Evolutionary conservation across 2,329 filamentous ascomycete species (phyloP).

Genomic region (Colletotrichum shisoi): DNA sequence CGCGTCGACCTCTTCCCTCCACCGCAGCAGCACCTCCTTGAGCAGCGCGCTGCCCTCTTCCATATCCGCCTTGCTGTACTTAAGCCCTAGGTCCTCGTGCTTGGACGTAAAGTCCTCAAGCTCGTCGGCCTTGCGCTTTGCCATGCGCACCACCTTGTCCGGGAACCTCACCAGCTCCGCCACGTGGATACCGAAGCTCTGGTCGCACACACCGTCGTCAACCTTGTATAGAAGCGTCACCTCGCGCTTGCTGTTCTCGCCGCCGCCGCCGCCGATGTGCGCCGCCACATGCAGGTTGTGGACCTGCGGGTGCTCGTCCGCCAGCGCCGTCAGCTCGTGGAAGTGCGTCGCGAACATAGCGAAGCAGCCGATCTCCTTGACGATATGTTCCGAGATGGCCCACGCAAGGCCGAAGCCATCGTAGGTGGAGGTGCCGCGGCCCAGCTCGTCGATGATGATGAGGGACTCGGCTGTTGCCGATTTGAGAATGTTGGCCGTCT

Average conservation of each 20-base stretch:
- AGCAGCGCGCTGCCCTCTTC: constrained; percentile 86
- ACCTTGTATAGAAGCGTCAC: constrained; percentile 98
- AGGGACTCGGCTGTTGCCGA: constrained; percentile 93
- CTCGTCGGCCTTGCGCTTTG: constrained; percentile 98
- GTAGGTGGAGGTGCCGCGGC: constrained; percentile 95
- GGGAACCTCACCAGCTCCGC: constrained; percentile 96
- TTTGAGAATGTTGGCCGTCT: constrained; percentile 98
- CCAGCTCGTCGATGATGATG: constrained; percentile 98
- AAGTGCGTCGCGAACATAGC: constrained; percentile 98
- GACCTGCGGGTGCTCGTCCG: constrained; percentile 85
- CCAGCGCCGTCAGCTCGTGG: constrained; percentile 92
- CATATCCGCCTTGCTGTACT: constrained; percentile 83
- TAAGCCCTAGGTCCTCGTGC: constrained; percentile 67
- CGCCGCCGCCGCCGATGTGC: constrained; percentile 73
- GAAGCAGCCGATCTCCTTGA: constrained; percentile 93
- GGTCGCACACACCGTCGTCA: constrained; percentile 92
- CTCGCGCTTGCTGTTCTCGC: constrained; percentile 70
- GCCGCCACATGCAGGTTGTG: constrained; percentile 95
- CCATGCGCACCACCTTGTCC: constrained; percentile 97
- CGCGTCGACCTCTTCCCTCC: constrained; percentile 78
- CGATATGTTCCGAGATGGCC: constrained; percentile 97
- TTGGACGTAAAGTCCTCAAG: constrained; percentile 92
- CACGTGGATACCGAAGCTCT: constrained; percentile 98
- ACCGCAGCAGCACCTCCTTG: constrained; percentile 81
- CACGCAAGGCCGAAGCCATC: constrained; percentile 98